Evolutionary conservation across 768 basidiomycete species (phyloP).

Genomic region (Tricholoma matsutake): DNA sequence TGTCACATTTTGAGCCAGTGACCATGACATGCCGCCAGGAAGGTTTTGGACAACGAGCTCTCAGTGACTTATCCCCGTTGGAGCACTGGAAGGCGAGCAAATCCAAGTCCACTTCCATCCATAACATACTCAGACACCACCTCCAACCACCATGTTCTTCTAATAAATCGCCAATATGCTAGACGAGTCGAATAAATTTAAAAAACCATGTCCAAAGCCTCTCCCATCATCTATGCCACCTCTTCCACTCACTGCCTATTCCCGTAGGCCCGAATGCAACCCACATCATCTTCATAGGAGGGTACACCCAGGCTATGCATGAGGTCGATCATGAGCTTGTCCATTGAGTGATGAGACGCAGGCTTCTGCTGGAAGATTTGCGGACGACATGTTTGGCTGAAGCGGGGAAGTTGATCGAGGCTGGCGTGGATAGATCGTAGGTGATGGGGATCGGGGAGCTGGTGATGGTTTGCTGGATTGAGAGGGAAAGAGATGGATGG

Average conservation of each 20-base stretch:
- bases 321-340: constrained; percentile 67
- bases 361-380: constrained; percentile 69
- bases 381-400: constrained; percentile 65
- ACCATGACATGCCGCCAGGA: too few relatives aligned
- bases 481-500: constrained; percentile 21
- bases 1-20: too few relatives aligned
- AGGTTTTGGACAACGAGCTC: too few relatives aligned
- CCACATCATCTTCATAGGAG: constrained; percentile 76
- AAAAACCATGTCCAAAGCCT: constrained; percentile 37
- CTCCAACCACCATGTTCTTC: too few relatives aligned
- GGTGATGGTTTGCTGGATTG: constrained; percentile 25
- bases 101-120: too few relatives aligned
- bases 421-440: constrained; percentile 34
- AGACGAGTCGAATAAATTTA: constrained; percentile 13
- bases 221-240: constrained; percentile 75
- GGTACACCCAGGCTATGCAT: constrained; percentile 77
- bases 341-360: constrained; percentile 45
- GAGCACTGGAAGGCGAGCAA: too few relatives aligned
- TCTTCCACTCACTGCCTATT: constrained; percentile 71
- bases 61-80: too few relatives aligned
- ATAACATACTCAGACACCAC: too few relatives aligned
- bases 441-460: constrained; percentile 73
- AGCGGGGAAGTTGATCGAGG: constrained; percentile 78
- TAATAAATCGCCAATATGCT: constrained; percentile 12
- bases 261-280: constrained; percentile 61